Evolutionary conservation across 1,284 basidiomycete species (phyloP), one percentile per base, ranked within the genome.

Genomic region (Macrocystidia cucumis): DNA sequence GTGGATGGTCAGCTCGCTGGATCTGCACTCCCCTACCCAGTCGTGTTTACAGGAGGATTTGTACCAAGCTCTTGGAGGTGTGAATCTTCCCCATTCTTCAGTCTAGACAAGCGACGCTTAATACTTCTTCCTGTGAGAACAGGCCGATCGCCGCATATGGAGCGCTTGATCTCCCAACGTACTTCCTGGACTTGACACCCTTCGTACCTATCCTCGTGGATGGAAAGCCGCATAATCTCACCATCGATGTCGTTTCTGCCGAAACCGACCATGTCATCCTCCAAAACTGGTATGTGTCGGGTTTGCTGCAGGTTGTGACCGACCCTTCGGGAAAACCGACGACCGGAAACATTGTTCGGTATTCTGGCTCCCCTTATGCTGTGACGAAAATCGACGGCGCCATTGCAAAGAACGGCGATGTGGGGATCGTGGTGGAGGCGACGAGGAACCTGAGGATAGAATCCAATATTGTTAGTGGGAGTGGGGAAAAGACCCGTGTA

Each of bases 41-140:
- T 82, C 20, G 75, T 89, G 25, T 90, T 87, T 48, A 90, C 85
- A 0, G 86, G 86, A n/a, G 85, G 82, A 0, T 75, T 87, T 43
- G 65, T 76, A 11, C 84, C 84, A 1, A 64, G 74, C 1, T 68
- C 78, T 27, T 90, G 86, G 86, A 70, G 74, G 75, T 79, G 25
- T 16, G 25, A 12, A 27, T 9, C n/a, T 27, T n/a, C 3, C 16
- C 3, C 16, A 12, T 27, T n/a, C 7, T 3, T 27, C 25, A 7
- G 3, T 3, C 7, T 27, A 3, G 3, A 12, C 3, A 41, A 29
- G 34, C n/a, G n/a, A n/a, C n/a, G n/a, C 23, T 12, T 3, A 26
- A 21, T 14, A 11, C 19, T 29, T 31, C 19, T n/a, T 14, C 17
- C n/a, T n/a, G n/a, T n/a, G n/a, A n/a, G 9, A 27, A 16, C n/a